A percentile compares a stretch with the other conserved stretches of the same genome.
Conservation (phyloP, 179 eudicot genomes). For the Sideroxylon spinosum region DNA sequence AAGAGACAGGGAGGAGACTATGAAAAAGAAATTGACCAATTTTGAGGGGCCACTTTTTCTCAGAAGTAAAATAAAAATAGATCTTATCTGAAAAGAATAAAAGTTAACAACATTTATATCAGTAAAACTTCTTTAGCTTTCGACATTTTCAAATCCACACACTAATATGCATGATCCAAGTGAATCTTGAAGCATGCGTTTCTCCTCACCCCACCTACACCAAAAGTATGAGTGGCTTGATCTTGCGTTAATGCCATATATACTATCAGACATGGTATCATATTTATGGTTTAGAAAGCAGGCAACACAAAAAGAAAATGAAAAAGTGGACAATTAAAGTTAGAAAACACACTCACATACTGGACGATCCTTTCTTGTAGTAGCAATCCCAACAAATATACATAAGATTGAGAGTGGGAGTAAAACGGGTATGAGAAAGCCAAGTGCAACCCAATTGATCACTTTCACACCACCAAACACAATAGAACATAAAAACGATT, state of each 20-base stretch:
- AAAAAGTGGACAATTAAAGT: not conserved
- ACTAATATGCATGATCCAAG: no score
- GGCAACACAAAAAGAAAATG: not conserved
- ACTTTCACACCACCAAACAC: conserved; percentile 99
- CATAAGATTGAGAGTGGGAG: conserved; percentile 81
- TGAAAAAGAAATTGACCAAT: no score
- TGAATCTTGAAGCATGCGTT: no score
- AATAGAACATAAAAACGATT: conserved; percentile 78
- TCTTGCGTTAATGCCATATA: not conserved
- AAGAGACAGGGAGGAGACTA: no score
- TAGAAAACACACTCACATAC: conserved; percentile 41
- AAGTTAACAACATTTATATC: no score
- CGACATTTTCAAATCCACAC: no score
- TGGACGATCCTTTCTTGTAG: conserved; percentile 69
- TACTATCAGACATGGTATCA: not conserved
- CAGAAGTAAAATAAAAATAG: no score
- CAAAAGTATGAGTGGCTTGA: not conserved
- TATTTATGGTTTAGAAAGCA: not conserved
- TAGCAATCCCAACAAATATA: conserved; percentile 78
- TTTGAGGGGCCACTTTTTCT: no score
- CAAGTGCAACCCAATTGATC: conserved; percentile 96
- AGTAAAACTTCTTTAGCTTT: no score
- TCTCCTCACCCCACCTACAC: not conserved
- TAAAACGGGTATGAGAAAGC: conserved; percentile 88
- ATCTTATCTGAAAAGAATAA: no score